Evolutionary conservation across 1,284 basidiomycete species (phyloP), one percentile per base, ranked within the genome.

Genomic region (Ceratobasidium sp.): DNA sequence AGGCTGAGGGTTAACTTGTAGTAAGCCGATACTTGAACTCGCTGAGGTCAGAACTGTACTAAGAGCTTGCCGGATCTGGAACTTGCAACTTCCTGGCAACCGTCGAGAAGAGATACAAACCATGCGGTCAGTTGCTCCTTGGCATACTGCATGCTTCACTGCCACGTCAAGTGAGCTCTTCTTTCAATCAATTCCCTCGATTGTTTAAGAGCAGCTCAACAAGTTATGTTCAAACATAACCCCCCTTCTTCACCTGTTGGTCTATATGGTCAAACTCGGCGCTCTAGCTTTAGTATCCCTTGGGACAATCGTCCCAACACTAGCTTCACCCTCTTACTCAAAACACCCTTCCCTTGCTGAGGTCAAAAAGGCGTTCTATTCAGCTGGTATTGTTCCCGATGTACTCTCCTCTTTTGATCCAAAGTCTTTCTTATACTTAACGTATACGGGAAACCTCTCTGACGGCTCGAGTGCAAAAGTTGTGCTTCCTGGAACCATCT

Each of bases 381-480:
- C 60, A 11, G 73, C 49, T 31, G 61, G 61, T 3, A 47, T 75
- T 10, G 73, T 75, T 13, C 73, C 73, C 51, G 73, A 75, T 31
- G 61, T 75, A 3, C 49, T 75, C 1, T 17, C 73, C 15, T 33
- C 73, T 23, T 75, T 75, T 26, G 56, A 75, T 42, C 73, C 73
- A 7, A 65, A 28, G 13, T 45, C 35, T 64, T 45, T 75, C 26
- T 37, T 75, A 3, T 75, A 75, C n/a, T 56, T 75, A n/a, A 75
- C 73, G 15, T 75, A 54, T 42, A 65, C 61, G 23, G 73, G 73
- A 15, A 75, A 56, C 23, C 61, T 75, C 7, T 75, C 73, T n/a
- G 61, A 75, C 17, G 73, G 73, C 8, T 64, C 61, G 17, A 64
- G 10, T 45, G 45, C 73, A 42, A 65, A 75, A 45, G 61, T 65